These are phyloP conservation scores for Plantago major DNA, from an alignment of 257 asterid genomes.

Conservation along the genomic window DNA sequence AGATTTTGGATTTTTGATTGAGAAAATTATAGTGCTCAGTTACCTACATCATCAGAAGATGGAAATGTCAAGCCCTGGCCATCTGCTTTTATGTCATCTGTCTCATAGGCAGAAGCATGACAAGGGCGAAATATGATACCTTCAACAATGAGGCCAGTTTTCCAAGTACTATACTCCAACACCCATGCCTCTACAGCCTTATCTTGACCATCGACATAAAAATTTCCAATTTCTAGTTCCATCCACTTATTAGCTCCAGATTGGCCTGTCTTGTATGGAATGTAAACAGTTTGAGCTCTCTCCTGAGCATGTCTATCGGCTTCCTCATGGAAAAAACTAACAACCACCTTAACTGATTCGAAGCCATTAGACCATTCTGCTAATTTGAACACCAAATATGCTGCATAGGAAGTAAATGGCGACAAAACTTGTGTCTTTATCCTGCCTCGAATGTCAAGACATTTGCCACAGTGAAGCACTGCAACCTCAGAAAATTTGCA, in stretches of 20 bases:
- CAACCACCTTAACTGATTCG: not conserved
- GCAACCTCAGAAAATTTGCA: too few species aligned
- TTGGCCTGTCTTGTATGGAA: not conserved
- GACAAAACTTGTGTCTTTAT: too few species aligned
- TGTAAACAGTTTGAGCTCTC: not conserved
- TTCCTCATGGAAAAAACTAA: not conserved
- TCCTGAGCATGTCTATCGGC: slow-evolving; percentile 2
- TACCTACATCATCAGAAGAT: too few species aligned
- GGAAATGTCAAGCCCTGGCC: too few species aligned
- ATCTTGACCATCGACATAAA: not conserved
- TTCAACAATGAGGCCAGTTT: not conserved
- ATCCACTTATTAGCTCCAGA: not conserved
- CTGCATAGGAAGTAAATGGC: too few species aligned
- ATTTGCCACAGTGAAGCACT: too few species aligned
- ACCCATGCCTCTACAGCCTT: not conserved
- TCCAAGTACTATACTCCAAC: not conserved
- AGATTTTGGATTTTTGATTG: too few species aligned
- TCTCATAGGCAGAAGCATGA: too few species aligned
- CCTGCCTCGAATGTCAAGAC: too few species aligned
- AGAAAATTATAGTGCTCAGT: too few species aligned
- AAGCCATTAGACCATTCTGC: not conserved
- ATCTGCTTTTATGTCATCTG: too few species aligned
- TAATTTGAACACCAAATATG: too few species aligned
- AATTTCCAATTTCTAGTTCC: not conserved
- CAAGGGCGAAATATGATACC: not conserved